Base-by-base conservation (phyloP, 257 asterid species). In the Przewalskia tangutica region DNA sequence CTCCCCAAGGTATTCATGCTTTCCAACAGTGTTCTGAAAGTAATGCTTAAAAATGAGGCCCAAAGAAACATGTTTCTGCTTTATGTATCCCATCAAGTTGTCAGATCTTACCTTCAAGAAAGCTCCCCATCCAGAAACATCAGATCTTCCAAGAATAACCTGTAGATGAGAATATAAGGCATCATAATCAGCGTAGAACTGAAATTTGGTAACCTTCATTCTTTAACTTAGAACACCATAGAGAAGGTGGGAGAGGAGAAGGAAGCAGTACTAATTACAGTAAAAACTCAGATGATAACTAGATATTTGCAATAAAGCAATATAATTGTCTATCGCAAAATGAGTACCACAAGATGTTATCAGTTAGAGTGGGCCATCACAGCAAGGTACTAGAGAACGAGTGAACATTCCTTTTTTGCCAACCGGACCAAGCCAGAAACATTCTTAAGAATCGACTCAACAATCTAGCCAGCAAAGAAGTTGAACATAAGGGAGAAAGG, bases 61-160 rank as follows among this genome's bases (percentile, higher is more conserved):
- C 58, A 20, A 13, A 13, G 60, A 48, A 73, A 73, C 42, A 73
- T 73, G 79, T 23, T 73, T 23, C 79, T 13, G 40, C 60, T 73
- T 23, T 73, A 23, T 73, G 18, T 18, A 44, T n/a, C n/a, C 77
- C 77, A 18, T 44, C 42, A 48, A 46, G n/a, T 1, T 50, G 73
- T 79, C 77, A 17, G 80, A 82, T 81, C 80, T 77, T 92, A 94
- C 99, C 99, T 96, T 96, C 91, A 96, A 85, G 92, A 96, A 96
- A 75, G 98, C 99, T 81, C 99, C 99, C 98, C 99, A 94, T 77
- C 99, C 99, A 86, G 97, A 92, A 56, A 96, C 84, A 77, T 94
- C 97, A 78, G 99, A 96, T 89, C 93, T 88, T 62, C 99, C 99
- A 76, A 96, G 91, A 86, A 94, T 87, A 85, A 96, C 98, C 98